Base-by-base conservation (phyloP, 2,329 filamentous ascomycete genomes). In the Aspergillus tubingensis region DNA sequence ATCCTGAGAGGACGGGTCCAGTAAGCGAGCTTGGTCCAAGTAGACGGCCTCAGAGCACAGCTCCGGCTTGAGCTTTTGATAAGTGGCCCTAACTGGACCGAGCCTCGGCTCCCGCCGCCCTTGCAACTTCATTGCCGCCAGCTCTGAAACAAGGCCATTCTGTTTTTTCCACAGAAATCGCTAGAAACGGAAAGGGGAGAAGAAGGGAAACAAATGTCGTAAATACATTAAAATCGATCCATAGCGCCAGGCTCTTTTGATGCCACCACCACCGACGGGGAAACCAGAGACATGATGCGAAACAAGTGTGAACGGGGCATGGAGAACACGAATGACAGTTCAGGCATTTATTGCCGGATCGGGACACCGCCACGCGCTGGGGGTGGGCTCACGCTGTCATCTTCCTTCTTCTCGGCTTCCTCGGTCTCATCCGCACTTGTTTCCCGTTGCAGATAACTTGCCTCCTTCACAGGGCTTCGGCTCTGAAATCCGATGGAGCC, bases 391-490 rank as follows among this genome's bases (percentile, higher is more conserved):
- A 78, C 72, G 65, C 75, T 72, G 13, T 41, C 53, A 27, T 67
- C 66, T 30, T 81, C 77, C 67, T 83, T 79, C 43, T 80, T 73
- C 63, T 87, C 54, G 32, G 57, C 50, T 6, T 30, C 48, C 10
- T 76, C 76, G 39, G 67, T 67, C 39, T 81, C 80, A 59, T 85
- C 83, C 10, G 83, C 86, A 73, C 88, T 96, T 6, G 91, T 92
- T 78, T 92, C 91, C 65, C 91, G 86, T 75, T 96, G 88, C 73
- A 96, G 81, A 75, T 91, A 92, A 80, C 90, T 96, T 77, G 87
- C 88, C 81, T 97, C 94, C 81, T 96, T 97, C 70, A 95, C 86
- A 1, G 94, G 93, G 75, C 91, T 95, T 64, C 90, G 88, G 63
- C 86, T 85, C 68, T 87, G 85, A 64, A 75, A 76, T 6, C 76